Evolutionary conservation across 768 basidiomycete species (phyloP).

Genomic region (Mycena albidolilacea): DNA sequence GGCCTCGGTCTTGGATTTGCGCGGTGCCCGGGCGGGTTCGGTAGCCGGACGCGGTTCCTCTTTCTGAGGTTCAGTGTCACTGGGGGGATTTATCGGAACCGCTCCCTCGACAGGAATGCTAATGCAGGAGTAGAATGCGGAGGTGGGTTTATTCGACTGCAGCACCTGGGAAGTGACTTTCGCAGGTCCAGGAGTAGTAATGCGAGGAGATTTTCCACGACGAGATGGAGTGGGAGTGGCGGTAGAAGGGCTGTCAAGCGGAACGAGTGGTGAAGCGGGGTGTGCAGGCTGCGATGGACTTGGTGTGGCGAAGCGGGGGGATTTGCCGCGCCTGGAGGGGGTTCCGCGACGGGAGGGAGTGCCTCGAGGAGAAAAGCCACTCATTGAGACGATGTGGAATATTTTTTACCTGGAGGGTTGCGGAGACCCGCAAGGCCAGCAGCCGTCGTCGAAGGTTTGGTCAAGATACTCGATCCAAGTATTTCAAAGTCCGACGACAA

Average conservation of each 20-base stretch:
- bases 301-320: slow-evolving; percentile 69
- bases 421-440: slow-evolving; percentile 21
- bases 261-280: slow-evolving; percentile 49
- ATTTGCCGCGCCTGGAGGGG: slow-evolving; percentile 76
- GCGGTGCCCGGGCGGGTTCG: slow-evolving; percentile 79
- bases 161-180: slow-evolving; percentile 61
- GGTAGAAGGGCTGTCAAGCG: slow-evolving; percentile 64
- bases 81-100: slow-evolving; percentile 67
- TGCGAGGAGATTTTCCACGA: slow-evolving; percentile 73
- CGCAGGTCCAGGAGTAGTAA: slow-evolving; percentile 62
- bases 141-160: slow-evolving; percentile 65
- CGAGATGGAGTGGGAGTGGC: slow-evolving; percentile 71
- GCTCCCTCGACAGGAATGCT: slow-evolving; percentile 86
- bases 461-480: slow-evolving; percentile 9
- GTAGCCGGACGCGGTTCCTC: slow-evolving; percentile 55
- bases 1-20: slow-evolving; percentile 93
- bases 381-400: slow-evolving; percentile 24
- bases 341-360: slow-evolving; percentile 57
- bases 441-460: slow-evolving; percentile 16
- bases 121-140: slow-evolving; percentile 77
- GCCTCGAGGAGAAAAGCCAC: slow-evolving; percentile 49
- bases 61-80: slow-evolving; percentile 53
- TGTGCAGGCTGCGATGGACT: slow-evolving; percentile 62
- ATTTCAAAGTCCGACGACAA: slow-evolving; percentile 30
- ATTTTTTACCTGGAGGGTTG: slow-evolving; percentile 32